These are phyloP conservation scores for Macrophomina pseudophaseolina DNA, from an alignment of 2,329 filamentous ascomycete species.

Conservation along the genomic window DNA sequence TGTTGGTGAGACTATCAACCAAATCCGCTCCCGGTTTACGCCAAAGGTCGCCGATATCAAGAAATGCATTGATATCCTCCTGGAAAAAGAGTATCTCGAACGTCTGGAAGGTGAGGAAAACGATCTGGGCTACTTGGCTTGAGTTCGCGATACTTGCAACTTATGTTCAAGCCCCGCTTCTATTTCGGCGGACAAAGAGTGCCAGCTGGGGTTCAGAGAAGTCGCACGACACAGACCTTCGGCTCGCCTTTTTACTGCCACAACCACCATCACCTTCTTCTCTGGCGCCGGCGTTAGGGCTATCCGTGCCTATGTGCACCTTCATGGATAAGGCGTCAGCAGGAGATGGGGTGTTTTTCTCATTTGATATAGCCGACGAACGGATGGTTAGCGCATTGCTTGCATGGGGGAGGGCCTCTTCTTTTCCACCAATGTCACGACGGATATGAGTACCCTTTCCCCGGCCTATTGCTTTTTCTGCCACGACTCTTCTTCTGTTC, in stretches of 20 bases:
- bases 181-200: neutral
- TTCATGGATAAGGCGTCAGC: conserved; percentile 13
- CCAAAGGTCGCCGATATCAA: conserved; percentile 97
- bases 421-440: neutral
- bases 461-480: too few species aligned
- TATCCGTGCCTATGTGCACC: neutral
- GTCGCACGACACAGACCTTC: neutral
- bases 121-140: conserved; percentile 84
- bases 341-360: neutral
- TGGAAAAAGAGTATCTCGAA: conserved; percentile 99
- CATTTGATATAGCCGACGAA: neutral
- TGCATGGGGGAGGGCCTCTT: conserved; percentile 2
- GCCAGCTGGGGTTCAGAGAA: neutral
- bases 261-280: neutral
- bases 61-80: conserved; percentile 97
- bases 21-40: conserved; percentile 90
- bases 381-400: conserved; percentile 7
- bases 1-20: conserved; percentile 92
- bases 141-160: neutral
- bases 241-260: neutral
- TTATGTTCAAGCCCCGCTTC: neutral
- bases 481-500: neutral
- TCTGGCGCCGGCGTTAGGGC: conserved; percentile 11
- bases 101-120: conserved; percentile 86
- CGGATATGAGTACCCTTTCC: neutral